Base-by-base conservation (phyloP, 177 flowering plant species). In the Vitis hybrid region DNA sequence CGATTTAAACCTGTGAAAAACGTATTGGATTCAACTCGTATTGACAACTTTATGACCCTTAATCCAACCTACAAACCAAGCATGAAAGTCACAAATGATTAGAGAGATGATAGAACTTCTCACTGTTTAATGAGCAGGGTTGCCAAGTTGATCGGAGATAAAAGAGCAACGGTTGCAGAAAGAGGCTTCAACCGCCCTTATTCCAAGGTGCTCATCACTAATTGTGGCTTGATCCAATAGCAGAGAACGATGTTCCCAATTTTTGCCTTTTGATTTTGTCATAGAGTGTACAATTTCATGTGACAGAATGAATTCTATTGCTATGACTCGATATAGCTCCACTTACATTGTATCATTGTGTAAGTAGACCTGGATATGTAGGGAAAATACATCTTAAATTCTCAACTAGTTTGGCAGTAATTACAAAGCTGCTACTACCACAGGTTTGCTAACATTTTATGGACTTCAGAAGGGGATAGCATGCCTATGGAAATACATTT, bases 171-270 rank as follows among this genome's bases (percentile, higher is more conserved):
- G 13, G 98, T 91, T 18, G 99, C 98, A 18, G 98, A 92, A 66
- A 82, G 97, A 84, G 98, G 99, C 10, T 95, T 95, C 81, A 95
- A 95, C 79, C 85, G 98, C 7, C 99, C 99, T 52, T 95, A 95
- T 70, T 87, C 92, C 0, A 93, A 95, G 80, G 86, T 95, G 68
- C 49, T 87, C 1, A 72, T 94, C 75, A 85, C 95, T 30, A 91
- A 90, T 35, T 94, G 99, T 64, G 95, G 97, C 62, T 77, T 91
- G 70, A 66, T 88, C 30, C 74, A 85, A 51, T 87, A 81, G 76
- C 67, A 48, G 3, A 3, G 18, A 13, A 4, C 0, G 3, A 12
- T 52, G n/a, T 62, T 59, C 5, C 12, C 6, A 13, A 18, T 30
- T 59, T 64, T 52, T 58, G 12, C 21, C 55, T 15, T 51, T 46